phyloP scores from a whole-genome alignment of 805 yeast genomes.

The Isabelozyma pseudorhagii region DNA sequence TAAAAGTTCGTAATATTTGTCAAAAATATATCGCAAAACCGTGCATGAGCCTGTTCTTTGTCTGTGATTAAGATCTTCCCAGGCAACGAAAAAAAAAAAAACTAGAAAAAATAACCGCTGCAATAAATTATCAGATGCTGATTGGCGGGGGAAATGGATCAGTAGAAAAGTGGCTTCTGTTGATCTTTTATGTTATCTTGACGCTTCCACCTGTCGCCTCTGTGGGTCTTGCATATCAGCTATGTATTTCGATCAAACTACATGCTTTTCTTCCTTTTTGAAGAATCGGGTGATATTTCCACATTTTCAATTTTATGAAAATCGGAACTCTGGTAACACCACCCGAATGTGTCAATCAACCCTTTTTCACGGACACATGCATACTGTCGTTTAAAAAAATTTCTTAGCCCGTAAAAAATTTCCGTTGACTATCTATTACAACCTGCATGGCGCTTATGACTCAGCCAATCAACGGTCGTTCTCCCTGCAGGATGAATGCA shows the following conservation, averaged over 20 bases:
- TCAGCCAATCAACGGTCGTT: neutral
- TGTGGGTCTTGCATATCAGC: too few species aligned
- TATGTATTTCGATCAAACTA: too few species aligned
- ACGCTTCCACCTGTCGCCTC: too few species aligned
- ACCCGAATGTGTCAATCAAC: neutral
- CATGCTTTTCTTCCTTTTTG: too few species aligned
- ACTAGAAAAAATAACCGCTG: too few species aligned
- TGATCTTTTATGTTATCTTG: too few species aligned
- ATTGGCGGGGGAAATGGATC: too few species aligned
- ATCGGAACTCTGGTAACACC: neutral
- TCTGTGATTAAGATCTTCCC: neutral
- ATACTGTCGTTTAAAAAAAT: neutral
- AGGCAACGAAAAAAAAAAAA: too few species aligned
- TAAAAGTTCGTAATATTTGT: neutral
- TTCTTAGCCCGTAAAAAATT: neutral
- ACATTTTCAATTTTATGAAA: neutral
- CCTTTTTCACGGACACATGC: neutral
- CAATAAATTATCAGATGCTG: too few species aligned
- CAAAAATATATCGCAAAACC: neutral
- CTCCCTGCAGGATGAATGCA: neutral
- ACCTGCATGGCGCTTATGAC: neutral
- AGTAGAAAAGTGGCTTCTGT: too few species aligned
- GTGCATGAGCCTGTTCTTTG: neutral
- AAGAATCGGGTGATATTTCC: neutral
- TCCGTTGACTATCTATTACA: neutral